A percentile compares a stretch with the other conserved stretches of the same genome.
phyloP scores from a whole-genome alignment of 2,329 filamentous ascomycete genomes.

The Aspergillus oerlinghausenensis region DNA sequence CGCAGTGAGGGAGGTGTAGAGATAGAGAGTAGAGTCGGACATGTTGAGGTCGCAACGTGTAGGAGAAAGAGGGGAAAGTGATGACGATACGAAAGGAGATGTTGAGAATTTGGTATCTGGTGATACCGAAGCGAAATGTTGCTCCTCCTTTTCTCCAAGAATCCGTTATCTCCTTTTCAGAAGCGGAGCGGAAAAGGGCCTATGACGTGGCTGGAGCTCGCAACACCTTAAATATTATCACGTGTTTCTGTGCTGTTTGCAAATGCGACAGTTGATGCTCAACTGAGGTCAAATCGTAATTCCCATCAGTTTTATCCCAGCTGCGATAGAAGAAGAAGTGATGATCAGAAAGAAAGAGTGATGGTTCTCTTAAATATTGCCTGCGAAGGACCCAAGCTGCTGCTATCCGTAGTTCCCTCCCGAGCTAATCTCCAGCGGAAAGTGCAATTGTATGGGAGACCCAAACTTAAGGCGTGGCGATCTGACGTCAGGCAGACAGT shows the following conservation, averaged over 20 bases:
- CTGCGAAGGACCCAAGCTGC: background rate
- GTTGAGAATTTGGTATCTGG: background rate
- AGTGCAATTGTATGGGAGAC: background rate
- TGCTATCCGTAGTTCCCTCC: background rate
- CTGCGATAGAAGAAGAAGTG: background rate
- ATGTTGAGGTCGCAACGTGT: slow-evolving; percentile 15
- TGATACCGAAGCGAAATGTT: background rate
- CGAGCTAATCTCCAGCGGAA: background rate
- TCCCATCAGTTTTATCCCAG: background rate
- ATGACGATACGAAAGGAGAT: background rate
- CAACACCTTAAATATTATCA: background rate
- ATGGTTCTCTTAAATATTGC: background rate
- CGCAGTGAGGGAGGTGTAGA: slow-evolving; percentile 93
- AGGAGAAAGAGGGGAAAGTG: background rate
- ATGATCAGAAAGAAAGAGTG: background rate
- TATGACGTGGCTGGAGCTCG: slow-evolving; percentile 2
- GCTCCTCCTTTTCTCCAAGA: background rate
- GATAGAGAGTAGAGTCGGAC: slow-evolving; percentile 66
- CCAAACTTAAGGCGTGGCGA: background rate
- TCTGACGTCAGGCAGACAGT: slow-evolving; percentile 5
- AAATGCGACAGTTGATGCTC: background rate
- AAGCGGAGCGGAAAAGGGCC: background rate
- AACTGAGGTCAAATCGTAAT: background rate
- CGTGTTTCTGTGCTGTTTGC: background rate
- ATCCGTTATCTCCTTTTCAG: background rate